Base-by-base conservation (phyloP, 23 red algal genomes). In the Agarophyton chilense region DNA sequence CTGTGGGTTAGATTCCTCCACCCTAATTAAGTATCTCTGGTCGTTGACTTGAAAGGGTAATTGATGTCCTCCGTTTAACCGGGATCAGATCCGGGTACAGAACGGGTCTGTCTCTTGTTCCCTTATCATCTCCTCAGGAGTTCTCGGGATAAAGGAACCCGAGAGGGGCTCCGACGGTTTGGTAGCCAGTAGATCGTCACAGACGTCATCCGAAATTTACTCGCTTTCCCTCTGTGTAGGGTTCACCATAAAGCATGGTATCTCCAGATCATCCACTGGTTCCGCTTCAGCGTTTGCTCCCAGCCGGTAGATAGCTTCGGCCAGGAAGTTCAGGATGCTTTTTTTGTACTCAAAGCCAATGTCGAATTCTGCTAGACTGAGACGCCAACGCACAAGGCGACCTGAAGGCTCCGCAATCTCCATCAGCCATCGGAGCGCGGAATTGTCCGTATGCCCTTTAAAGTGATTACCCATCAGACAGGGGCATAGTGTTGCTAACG, bases 381-480 rank as follows among this genome's bases (percentile, higher is more conserved):
- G 42, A 6, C 68, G 41, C 19, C 68, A 36, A 6, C 42, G 68
- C 68, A 74, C 34, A 6, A 74, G 21, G 68, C 5, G 68, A 17
- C 68, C 68, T 65, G 28, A 74, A 6, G 68, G 68, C 4, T 74
- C 10, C 5, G 36, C 19, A 47, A 74, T 74, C 7, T 65, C 66
- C 31, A 91, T 51, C 25, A 82, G n/a, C 74, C 39, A 82, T 22
- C 19, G 5, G 3, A 82, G 33, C 5, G 81, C 16, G 2, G 1
- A 43, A 34, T 78, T 82, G 43, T 86, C 90, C 33, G 90, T 78
- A 19, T 1, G 0, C 11, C 78, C 73, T n/a, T 39, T 87, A 0
- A 93, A 55, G 11, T 46, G 43, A 28, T 16, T 12, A 6, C 44
- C 44, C 6, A 12, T 6, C 12, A 47, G 6, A 47, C 12, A 47